Base-by-base conservation (phyloP, 1,139 yeast genomes). In the Scheffersomyces illinoinensis region DNA sequence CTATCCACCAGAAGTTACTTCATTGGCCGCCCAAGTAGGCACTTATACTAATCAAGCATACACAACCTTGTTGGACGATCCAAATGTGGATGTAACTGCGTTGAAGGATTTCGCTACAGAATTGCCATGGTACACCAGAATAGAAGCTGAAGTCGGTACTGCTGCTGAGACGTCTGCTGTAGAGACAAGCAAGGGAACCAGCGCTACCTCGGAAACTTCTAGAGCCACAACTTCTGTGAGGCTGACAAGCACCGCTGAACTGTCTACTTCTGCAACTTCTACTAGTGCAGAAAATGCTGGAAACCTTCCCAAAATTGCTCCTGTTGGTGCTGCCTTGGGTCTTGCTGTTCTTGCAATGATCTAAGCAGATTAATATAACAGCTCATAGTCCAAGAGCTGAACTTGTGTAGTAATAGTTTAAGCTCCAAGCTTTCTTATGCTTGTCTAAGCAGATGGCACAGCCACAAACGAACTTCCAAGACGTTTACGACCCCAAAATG, bases 71-170 rank as follows among this genome's bases (percentile, higher is more conserved):
- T 72, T 79, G 66, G 69, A 72, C 50, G 64, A 73, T 54, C 57
- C 64, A 23, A 53, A 59, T 47, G 26, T 70, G 52, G 53, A 67
- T 58, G 66, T 79, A 39, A 53, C 63, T 7, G 61, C 70, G 14
- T 72, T 81, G 61, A 72, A 68, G 64, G 61, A 64, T 19, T 80
- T 70, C 64, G 84, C 82, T 50, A 72, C 79, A 50, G 70, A 71
- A 50, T 75, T 81, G 62, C 83, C 84, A 47, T 81, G 85, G 85
- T 77, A 73, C 67, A 55, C 77, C 20, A 69, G 80, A 57, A 68
- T 79, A 57, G 67, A 62, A 18, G 70, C 70, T 7, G 73, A 61
- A 21, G 56, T 57, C 53, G 52, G 59, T 10, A 50, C 56, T 23
- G 52, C 58, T 18, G 51, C 58, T 26, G 48, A 51, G 18, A 24